These are phyloP conservation scores for Paralagenidium karlingii DNA, from an alignment of 352 stramenopile genomes.

Conservation along the genomic window DNA sequence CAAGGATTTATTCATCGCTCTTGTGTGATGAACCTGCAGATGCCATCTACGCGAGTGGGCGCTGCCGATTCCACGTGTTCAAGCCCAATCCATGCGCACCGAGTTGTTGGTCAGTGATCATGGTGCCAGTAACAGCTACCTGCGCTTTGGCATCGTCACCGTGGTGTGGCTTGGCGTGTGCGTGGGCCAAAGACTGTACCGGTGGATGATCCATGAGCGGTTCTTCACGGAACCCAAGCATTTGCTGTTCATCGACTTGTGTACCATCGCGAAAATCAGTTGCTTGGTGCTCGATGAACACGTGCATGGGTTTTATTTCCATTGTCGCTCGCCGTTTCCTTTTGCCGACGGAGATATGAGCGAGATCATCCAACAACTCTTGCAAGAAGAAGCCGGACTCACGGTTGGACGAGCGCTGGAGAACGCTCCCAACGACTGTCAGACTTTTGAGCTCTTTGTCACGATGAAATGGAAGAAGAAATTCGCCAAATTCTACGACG, in stretches of 20 bases:
- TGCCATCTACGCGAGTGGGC: slow-evolving; percentile 27
- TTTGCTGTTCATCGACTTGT: slow-evolving; percentile 88
- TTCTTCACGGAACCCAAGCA: slow-evolving; percentile 59
- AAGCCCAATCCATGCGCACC: slow-evolving; percentile 39
- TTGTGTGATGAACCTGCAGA: too few species aligned
- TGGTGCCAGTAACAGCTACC: slow-evolving; percentile 63
- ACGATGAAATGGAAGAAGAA: slow-evolving; percentile 79
- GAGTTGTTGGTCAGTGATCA: slow-evolving; percentile 16
- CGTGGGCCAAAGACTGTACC: slow-evolving; percentile 73
- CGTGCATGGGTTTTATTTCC: slow-evolving; percentile 92
- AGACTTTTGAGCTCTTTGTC: slow-evolving; percentile 89
- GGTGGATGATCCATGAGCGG: slow-evolving; percentile 79
- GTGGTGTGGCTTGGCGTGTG: slow-evolving; percentile 78
- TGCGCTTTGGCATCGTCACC: slow-evolving; percentile 83
- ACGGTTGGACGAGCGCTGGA: slow-evolving; percentile 79
- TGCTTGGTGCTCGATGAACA: slow-evolving; percentile 86
- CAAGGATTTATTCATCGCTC: too few species aligned
- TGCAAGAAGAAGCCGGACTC: slow-evolving; percentile 82
- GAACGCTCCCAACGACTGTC: slow-evolving; percentile 62
- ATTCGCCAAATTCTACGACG: too few species aligned
- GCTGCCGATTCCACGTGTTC: slow-evolving; percentile 33
- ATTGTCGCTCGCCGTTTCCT: slow-evolving; percentile 88
- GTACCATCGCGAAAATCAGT: slow-evolving; percentile 88
- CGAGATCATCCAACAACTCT: slow-evolving; percentile 85
- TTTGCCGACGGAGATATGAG: slow-evolving; percentile 89